Evolutionary conservation across 1,139 yeast genomes (phyloP), one percentile per base, ranked within the genome.

Genomic region (Wickerhamiella pararugosa): DNA sequence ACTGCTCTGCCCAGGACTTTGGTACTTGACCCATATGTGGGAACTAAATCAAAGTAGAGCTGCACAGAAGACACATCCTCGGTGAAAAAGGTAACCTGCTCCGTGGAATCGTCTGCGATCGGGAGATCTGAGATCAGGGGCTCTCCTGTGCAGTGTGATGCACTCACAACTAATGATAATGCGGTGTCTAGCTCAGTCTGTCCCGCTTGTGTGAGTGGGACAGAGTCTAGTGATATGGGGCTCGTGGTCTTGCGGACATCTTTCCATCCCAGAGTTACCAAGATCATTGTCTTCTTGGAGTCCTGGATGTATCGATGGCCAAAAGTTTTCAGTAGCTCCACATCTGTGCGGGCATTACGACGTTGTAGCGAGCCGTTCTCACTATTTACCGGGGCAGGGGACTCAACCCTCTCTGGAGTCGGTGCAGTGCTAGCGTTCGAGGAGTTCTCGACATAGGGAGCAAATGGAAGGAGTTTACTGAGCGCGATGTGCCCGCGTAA

Each of bases 111-210:
- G 2, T 82, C 84, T 54, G 83, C 90, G 39, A 84, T 64, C 1
- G 97, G 97, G 50, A 90, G 66, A 53, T 87, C 96, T 35, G 86
- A 61, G 5, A 79, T 68, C 1, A 71, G 70, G 1, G 90, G 76
- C n/a, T 80, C 77, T 45, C 76, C 80, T 15, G 71, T 64, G 6
- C 49, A 35, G 25, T 65, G 62, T 35, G 70, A 67, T 4, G 69
- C 69, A 9, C 79, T 73, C 9, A 87, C 71, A 8, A 79, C 75
- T 43, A 87, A 65, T 0, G 94, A 79, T 39, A 90, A 68, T 0
- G 95, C 94, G 2, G 94, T 83, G 53, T 87, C 96, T 37, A 86
- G 66, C 57, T 82, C 92, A 0, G 94, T 81, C 25, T 79, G 71
- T 47, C 79, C 81, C 1, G 81, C 77, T 52, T 78, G 79, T 0